Evolutionary conservation across 2,329 filamentous ascomycete genomes (phyloP), one percentile per base, ranked within the genome.

Genomic region (Botryotinia calthae): DNA sequence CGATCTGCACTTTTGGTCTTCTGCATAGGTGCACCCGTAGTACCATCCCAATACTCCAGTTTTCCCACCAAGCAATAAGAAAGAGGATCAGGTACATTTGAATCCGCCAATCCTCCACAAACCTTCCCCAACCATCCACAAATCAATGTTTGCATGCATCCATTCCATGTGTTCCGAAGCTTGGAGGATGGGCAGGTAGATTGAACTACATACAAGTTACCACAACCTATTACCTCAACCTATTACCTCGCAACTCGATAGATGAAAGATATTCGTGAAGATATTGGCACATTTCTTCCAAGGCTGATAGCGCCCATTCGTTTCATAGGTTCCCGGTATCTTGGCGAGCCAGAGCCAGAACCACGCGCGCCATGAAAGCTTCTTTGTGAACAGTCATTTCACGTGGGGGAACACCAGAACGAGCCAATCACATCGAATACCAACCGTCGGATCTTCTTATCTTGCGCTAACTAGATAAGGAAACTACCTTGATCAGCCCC

Each of bases 381-480:
- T 56, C 51, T 56, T 28, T 56, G 48, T 44, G 12, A 63, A 44
- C 37, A 44, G 37, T n/a, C 37, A 31, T 63, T 14, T 9, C 28
- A 48, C 12, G 63, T 48, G 63, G 59, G 62, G 44, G 42, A 37
- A n/a, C 10, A n/a, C 22, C 4, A 20, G 1, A n/a, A 18, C 4
- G 7, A 37, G 37, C 44, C 63, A 65, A 65, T 65, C 28, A 65
- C 3, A 25, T n/a, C 8, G 8, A 1, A 37, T 65, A 37, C 63
- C 63, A 65, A 65, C 44, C 12, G 20, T 51, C 44, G 63, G 44
- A 65, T 65, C 63, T 51, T 48, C 63, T 65, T 65, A 65, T 65
- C 63, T 65, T 4, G 12, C 3, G 31, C 63, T 37, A 65, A 51
- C 63, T 6, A 0, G 4, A 51, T 34, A 2, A 37, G 63, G 63